Evolutionary conservation across 257 asterid species (phyloP).

Genomic region (Penstemon eatonii): DNA sequence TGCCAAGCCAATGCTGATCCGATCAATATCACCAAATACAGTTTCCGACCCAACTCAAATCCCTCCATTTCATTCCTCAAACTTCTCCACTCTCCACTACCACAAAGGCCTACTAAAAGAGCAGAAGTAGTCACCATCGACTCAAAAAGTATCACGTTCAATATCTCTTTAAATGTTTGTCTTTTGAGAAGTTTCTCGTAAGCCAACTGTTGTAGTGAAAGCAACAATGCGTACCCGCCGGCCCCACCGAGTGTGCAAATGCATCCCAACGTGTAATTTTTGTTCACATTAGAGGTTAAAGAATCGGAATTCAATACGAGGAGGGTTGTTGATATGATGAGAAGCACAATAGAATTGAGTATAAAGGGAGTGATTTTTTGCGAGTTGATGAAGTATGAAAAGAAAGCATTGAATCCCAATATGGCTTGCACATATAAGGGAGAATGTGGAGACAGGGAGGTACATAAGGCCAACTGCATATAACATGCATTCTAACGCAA

Average conservation of each 20-base stretch:
- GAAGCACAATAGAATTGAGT: constrained; percentile 43
- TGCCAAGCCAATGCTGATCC: constrained; percentile 45
- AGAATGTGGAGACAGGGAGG: constrained; percentile 44
- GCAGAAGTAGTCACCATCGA: constrained; percentile 35
- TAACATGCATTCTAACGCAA: constrained; percentile 35
- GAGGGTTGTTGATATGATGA: constrained; percentile 37
- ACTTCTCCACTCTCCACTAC: constrained; percentile 47
- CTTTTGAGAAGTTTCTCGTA: constrained; percentile 35
- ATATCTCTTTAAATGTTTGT: constrained; percentile 17
- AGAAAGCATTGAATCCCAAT: constrained; percentile 46
- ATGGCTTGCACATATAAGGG: constrained; percentile 43
- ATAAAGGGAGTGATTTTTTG: constrained; percentile 36
- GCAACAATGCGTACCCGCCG: constrained; percentile 36
- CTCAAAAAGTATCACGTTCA: constrained; percentile 37
- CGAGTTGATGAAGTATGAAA: constrained; percentile 43
- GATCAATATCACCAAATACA: constrained; percentile 35
- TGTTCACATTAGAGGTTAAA: background rate
- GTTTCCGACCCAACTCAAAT: constrained; percentile 32
- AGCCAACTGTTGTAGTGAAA: constrained; percentile 35
- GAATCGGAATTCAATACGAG: constrained; percentile 30
- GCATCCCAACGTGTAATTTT: constrained; percentile 31
- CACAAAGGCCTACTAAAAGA: constrained; percentile 32
- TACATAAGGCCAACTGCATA: constrained; percentile 39
- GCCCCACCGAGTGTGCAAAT: constrained; percentile 44
- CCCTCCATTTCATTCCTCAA: constrained; percentile 39